Evolutionary conservation across 2,329 filamentous ascomycete species (phyloP).

Genomic region (Neoscytalidium dimidiatum): DNA sequence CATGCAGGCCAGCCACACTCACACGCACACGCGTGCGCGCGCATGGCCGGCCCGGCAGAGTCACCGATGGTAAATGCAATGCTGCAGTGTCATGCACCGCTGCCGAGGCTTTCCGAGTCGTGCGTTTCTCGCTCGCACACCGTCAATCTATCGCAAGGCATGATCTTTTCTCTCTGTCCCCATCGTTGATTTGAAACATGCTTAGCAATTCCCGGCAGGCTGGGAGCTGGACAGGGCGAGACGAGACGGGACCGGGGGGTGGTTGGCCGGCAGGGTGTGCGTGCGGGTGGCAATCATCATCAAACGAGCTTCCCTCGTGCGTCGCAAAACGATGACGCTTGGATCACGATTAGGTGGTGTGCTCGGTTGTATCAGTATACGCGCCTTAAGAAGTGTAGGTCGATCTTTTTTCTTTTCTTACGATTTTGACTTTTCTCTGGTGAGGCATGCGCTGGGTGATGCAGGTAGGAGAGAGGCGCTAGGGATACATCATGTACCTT

Average conservation of each 20-base stretch:
- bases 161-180: not conserved
- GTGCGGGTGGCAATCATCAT: not conserved
- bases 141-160: not conserved
- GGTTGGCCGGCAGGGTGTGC: not conserved
- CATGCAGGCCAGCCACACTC: too few species aligned
- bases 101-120: not conserved
- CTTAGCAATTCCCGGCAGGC: not conserved
- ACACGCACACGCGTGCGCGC: too few species aligned
- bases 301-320: constrained; percentile 7
- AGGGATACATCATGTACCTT: not conserved
- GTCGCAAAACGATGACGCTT: not conserved
- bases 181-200: not conserved
- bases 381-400: too few species aligned
- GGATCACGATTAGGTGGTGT: not conserved
- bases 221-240: not conserved
- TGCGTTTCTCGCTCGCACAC: not conserved
- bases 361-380: not conserved
- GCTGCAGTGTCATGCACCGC: too few species aligned
- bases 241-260: not conserved
- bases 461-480: not conserved
- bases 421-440: not conserved
- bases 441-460: not conserved
- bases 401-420: not conserved
- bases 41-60: not conserved
- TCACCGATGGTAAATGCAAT: not conserved